Percentiles rank a stretch among this genome's conserved stretches.
Evolutionary conservation across 176 grass and related monocot species (phyloP).

Genomic region (Neostapfia colusana): DNA sequence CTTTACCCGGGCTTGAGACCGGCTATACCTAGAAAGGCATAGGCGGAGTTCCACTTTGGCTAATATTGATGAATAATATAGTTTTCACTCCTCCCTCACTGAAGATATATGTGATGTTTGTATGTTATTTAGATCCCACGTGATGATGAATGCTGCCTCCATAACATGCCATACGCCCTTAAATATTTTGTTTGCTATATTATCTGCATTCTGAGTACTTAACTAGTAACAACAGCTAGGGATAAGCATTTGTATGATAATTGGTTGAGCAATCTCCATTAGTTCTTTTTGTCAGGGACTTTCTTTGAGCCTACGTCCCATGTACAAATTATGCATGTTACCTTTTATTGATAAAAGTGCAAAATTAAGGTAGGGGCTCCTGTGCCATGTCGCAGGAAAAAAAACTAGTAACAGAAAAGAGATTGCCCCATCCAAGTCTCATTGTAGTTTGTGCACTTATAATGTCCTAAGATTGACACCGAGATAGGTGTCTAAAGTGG

Average conservation of each 20-base stretch:
- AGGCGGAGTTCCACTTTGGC: too few species aligned
- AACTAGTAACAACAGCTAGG: background rate
- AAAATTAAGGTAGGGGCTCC: background rate
- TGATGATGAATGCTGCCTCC: conserved; percentile 6
- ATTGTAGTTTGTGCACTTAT: conserved; percentile 4
- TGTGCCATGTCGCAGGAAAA: too few species aligned
- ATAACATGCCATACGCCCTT: conserved; percentile 16
- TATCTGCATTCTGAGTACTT: conserved; percentile 3
- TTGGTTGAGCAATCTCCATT: background rate
- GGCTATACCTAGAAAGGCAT: too few species aligned
- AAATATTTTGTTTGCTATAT: conserved; percentile 13
- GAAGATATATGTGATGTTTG: conserved; percentile 5
- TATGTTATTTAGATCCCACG: conserved; percentile 5
- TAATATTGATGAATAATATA: conserved; percentile 27
- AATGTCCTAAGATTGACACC: conserved; percentile 16
- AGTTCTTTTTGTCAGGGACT: background rate
- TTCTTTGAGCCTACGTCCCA: background rate
- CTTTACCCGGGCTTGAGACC: too few species aligned
- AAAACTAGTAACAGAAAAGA: conserved; percentile 12
- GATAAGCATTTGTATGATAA: background rate
- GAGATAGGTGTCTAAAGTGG: conserved; percentile 21
- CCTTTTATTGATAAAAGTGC: background rate
- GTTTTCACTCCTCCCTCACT: conserved; percentile 8
- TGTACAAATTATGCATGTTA: background rate
- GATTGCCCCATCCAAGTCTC: background rate